phyloP scores from a whole-genome alignment of 2,329 filamentous ascomycete genomes.

The Apiospora aurea region DNA sequence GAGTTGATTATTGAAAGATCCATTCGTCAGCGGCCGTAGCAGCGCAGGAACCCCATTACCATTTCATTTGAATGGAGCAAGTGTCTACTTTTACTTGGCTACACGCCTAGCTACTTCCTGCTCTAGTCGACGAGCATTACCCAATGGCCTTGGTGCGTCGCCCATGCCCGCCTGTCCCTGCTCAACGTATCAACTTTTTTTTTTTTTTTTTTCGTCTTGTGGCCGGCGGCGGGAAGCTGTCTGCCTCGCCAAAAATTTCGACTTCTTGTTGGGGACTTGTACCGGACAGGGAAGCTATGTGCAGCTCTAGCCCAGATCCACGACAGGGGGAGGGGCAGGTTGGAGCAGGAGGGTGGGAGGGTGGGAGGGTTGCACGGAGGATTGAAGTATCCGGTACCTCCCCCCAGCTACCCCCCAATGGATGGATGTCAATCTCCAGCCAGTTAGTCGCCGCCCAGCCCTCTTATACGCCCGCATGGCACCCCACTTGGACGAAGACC shows the following conservation, averaged over 20 bases:
- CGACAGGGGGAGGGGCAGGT: slow-evolving; percentile 25
- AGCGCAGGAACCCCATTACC: slow-evolving; percentile 1
- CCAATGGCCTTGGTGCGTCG: neutral
- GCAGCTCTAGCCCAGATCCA: slow-evolving; percentile 27
- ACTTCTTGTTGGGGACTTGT: slow-evolving; percentile 43
- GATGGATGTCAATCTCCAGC: slow-evolving; percentile 14
- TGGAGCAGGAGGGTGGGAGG: slow-evolving; percentile 15
- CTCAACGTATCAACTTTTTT: slow-evolving; percentile 26
- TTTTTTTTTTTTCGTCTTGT: neutral
- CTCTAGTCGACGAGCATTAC: slow-evolving; percentile 1
- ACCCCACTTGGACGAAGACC: slow-evolving; percentile 18
- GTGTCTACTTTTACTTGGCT: slow-evolving; percentile 15
- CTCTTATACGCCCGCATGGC: slow-evolving; percentile 21
- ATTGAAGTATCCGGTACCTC: slow-evolving; percentile 15
- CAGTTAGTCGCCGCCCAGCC: neutral
- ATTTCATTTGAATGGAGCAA: slow-evolving; percentile 22
- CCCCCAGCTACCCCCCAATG: neutral
- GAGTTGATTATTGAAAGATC: slow-evolving; percentile 10
- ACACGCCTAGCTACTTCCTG: slow-evolving; percentile 7
- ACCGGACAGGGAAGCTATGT: slow-evolving; percentile 24
- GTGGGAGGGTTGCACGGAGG: slow-evolving; percentile 8
- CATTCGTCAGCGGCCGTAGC: slow-evolving; percentile 8
- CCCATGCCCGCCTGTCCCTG: slow-evolving; percentile 16
- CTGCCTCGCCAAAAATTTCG: slow-evolving; percentile 41
- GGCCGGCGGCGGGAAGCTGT: slow-evolving; percentile 23